Evolutionary conservation across 164 flowering plant species (phyloP).

Genomic region (Macadamia integrifolia): DNA sequence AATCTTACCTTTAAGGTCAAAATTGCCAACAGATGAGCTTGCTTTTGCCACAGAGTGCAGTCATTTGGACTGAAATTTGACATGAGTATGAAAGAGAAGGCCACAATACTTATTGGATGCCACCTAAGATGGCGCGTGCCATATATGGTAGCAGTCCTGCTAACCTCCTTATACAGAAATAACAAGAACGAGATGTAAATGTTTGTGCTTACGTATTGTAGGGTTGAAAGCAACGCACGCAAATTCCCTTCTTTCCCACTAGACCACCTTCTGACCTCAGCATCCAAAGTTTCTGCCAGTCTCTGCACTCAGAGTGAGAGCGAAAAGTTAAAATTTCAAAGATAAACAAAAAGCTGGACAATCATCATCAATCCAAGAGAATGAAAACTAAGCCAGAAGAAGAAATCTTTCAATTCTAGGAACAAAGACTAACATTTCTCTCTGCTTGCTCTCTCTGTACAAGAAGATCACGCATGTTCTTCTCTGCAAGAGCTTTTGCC

Average conservation of each 20-base stretch:
- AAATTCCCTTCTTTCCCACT: conserved; percentile 83
- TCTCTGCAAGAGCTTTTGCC: conserved; percentile 95
- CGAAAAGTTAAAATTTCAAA: not conserved
- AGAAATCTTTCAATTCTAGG: conserved; percentile 4
- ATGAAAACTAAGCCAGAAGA: conserved; percentile 3
- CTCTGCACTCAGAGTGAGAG: conserved; percentile 45
- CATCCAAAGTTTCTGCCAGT: conserved; percentile 77
- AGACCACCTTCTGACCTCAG: conserved; percentile 89
- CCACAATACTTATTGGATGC: no score
- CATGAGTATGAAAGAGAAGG: no score
- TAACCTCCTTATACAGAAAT: not conserved
- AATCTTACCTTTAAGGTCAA: no score
- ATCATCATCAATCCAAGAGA: not conserved
- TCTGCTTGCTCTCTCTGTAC: conserved; percentile 86
- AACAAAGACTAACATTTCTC: conserved; percentile 51
- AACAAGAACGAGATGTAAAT: not conserved
- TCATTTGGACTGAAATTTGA: no score
- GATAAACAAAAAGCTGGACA: not conserved
- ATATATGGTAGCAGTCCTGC: no score
- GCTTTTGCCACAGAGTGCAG: no score
- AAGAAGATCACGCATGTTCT: conserved; percentile 79
- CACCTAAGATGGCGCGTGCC: no score
- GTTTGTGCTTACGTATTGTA: conserved; percentile 73
- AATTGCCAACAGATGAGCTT: no score
- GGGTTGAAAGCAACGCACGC: conserved; percentile 86